Evolutionary conservation across 768 basidiomycete genomes (phyloP), one percentile per base, ranked within the genome.

Genomic region (Lactarius vividus): DNA sequence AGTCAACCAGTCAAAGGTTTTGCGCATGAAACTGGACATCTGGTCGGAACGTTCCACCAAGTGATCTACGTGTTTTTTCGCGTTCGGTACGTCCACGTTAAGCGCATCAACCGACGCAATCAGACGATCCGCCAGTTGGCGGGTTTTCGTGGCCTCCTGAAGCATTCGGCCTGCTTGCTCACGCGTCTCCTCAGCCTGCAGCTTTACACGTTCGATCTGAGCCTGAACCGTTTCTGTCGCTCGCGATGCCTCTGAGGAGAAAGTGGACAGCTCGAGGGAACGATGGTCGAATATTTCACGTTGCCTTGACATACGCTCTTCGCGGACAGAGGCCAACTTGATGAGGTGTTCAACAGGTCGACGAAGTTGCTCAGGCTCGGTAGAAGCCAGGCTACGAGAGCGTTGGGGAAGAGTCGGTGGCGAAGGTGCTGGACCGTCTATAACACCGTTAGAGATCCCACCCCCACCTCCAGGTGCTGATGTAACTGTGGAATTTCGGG

Each of bases 231-330:
- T 11, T 20, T 55, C 52, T 11, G 49, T 18, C 3, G 61, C 13
- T 15, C 15, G 57, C 28, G 18, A 16, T 10, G 62, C 66, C n/a
- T 67, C 61, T 10, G 26, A 18, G 39, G 18, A 20, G 28, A 59
- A 59, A n/a, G 40, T 46, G 10, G 61, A 59, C 33, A 67, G 57
- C 57, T 67, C 66, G 66, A 53, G n/a, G 9, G 66, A 63, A 39
- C 61, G 57, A 16, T 18, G 26, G 33, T 59, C 61, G 26, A 59
- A 63, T 46, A 18, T 59, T 40, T 46, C 57, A 15, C 66, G 66
- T 18, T 29, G 39, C 33, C 59, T 63, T 16, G 42, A 53, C 15
- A 59, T 20, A 11, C 57, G 57, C 31, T 66, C 65, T 33, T 66
- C 61, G 33, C 65, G 61, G 16, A 28, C 9, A 31, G 57, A 59